These are phyloP conservation scores for Neurospora sp. DNA, from an alignment of 495 filamentous ascomycete species.

Conservation along the genomic window DNA sequence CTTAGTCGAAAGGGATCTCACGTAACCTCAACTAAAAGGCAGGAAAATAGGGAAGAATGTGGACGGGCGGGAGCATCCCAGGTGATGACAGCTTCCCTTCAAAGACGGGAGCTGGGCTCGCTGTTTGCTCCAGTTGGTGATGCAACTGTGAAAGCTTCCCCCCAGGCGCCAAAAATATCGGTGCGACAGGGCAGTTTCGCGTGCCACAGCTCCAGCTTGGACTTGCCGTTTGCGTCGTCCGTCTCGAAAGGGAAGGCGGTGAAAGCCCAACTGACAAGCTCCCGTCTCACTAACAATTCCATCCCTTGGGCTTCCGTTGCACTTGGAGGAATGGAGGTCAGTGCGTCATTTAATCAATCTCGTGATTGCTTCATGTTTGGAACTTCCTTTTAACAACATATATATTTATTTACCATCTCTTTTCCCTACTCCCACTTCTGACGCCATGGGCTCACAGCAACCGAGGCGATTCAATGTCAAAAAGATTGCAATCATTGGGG, in stretches of 20 bases:
- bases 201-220: not conserved
- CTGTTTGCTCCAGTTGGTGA: not conserved
- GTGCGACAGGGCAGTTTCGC: slow-evolving; percentile 1
- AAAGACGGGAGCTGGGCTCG: not conserved
- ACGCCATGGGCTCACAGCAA: slow-evolving; percentile 17
- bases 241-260: not conserved
- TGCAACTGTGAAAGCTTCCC: not conserved
- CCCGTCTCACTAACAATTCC: not conserved
- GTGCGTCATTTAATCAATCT: not conserved
- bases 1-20: not conserved
- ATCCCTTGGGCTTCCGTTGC: not conserved
- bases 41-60: not conserved
- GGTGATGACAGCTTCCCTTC: not conserved
- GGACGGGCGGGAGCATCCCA: not conserved
- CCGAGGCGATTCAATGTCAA: slow-evolving; percentile 29
- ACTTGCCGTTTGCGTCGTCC: not conserved
- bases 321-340: not conserved
- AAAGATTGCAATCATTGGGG: slow-evolving; percentile 58
- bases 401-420: not conserved
- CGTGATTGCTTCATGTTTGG: not conserved
- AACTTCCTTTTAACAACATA: not conserved
- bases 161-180: not conserved
- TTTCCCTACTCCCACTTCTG: not conserved
- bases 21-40: not conserved
- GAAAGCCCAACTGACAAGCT: not conserved